These are phyloP conservation scores for Simmondsia chinensis DNA, from an alignment of 148 eudicot genomes.

Conservation along the genomic window DNA sequence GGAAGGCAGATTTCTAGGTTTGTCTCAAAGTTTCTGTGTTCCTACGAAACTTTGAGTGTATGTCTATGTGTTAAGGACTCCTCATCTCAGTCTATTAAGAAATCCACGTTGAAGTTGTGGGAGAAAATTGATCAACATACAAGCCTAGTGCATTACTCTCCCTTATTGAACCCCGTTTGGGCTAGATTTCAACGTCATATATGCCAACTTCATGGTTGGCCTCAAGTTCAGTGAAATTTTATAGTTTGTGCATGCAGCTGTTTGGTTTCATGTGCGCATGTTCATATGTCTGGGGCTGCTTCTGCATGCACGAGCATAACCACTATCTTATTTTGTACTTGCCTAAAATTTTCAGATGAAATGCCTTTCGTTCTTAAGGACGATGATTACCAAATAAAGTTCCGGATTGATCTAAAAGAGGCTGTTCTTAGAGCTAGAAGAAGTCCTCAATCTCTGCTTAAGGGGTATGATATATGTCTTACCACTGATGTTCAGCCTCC, in stretches of 20 bases:
- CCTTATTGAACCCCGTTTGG: neutral
- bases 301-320: neutral
- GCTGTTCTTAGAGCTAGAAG: slow-evolving; percentile 68
- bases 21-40: slow-evolving; percentile 13
- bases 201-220: too few relatives aligned
- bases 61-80: neutral
- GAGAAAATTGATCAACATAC: too few relatives aligned
- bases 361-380: slow-evolving; percentile 57
- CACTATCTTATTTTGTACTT: neutral
- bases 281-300: slow-evolving; percentile 2
- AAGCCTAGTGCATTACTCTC: too few relatives aligned
- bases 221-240: too few relatives aligned
- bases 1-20: slow-evolving; percentile 68
- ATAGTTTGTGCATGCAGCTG: too few relatives aligned
- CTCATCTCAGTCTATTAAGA: too few relatives aligned
- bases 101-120: too few relatives aligned
- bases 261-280: too few relatives aligned
- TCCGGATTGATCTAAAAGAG: slow-evolving; percentile 46
- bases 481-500: slow-evolving; percentile 66
- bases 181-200: too few relatives aligned
- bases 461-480: slow-evolving; percentile 55
- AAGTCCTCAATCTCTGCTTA: slow-evolving; percentile 40
- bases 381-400: slow-evolving; percentile 48
- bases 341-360: slow-evolving; percentile 47
- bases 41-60: neutral